A percentile compares a stretch with the other conserved stretches of the same genome.
These are phyloP conservation scores for Trichophyton benhamiae DNA, from an alignment of 2,329 filamentous ascomycete genomes.

Conservation along the genomic window DNA sequence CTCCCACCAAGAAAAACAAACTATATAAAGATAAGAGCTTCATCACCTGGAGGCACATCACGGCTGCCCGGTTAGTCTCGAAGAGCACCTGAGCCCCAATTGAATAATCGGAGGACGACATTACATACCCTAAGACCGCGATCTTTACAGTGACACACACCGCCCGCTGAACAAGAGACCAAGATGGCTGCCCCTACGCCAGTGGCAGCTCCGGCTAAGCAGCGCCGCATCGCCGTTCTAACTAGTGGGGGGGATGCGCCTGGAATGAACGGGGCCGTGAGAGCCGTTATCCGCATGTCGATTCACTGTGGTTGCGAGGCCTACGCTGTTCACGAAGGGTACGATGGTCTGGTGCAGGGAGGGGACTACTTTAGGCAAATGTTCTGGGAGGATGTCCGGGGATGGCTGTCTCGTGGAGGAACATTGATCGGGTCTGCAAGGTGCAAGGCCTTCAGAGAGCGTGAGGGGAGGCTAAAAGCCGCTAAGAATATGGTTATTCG, in stretches of 20 bases:
- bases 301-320: constrained; percentile 72
- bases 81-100: too few species aligned
- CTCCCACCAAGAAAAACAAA: neutral
- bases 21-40: neutral
- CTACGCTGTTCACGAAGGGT: constrained; percentile 81
- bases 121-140: too few species aligned
- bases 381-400: constrained; percentile 86
- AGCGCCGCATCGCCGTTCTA: constrained; percentile 67
- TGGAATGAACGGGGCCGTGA: constrained; percentile 85
- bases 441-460: constrained; percentile 84
- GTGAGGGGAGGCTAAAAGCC: constrained; percentile 66
- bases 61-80: neutral
- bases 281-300: constrained; percentile 81
- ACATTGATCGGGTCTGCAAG: constrained; percentile 92
- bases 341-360: constrained; percentile 85
- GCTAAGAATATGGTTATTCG: constrained; percentile 90
- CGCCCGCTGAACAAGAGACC: neutral
- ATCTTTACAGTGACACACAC: too few species aligned
- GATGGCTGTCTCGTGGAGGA: constrained; percentile 85
- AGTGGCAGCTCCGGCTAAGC: constrained; percentile 15
- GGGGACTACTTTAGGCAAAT: constrained; percentile 79
- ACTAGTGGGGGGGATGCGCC: constrained; percentile 90
- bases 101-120: too few species aligned
- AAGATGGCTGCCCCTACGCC: neutral
- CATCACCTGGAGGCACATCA: neutral